Percentiles rank a stretch among this genome's conserved stretches.
Conservation (phyloP, 139 green algal species). For the Micractinium sp. region DNA sequence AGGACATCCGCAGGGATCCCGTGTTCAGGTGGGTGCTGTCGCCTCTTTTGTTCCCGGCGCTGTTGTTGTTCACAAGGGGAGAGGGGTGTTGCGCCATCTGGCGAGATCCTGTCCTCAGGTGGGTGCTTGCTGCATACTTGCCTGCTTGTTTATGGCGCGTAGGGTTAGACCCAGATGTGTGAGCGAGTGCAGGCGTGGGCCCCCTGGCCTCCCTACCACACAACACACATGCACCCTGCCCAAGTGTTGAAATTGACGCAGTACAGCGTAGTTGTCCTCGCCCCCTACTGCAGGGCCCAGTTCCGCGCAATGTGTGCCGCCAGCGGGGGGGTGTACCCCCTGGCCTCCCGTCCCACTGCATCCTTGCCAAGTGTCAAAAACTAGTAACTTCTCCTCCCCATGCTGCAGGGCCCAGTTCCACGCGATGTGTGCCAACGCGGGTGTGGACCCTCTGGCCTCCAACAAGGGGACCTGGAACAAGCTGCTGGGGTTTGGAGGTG, state of each 20-base stretch:
- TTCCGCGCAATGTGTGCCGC: constrained; percentile 97
- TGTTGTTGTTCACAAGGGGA: too few relatives aligned
- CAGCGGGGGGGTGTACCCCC: constrained; percentile 92
- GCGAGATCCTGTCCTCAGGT: not conserved
- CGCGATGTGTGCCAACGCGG: constrained; percentile 94
- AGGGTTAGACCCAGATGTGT: too few relatives aligned
- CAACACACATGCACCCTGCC: too few relatives aligned
- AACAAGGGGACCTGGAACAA: constrained; percentile 95
- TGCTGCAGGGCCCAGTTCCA: constrained; percentile 86
- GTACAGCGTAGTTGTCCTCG: too few relatives aligned
- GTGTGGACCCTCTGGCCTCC: constrained; percentile 95
- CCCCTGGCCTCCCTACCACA: too few relatives aligned
- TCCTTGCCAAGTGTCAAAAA: too few relatives aligned
- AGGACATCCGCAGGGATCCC: constrained; percentile 90
- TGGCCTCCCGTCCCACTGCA: constrained; percentile 65
- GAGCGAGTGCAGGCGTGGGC: not conserved
- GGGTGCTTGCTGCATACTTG: not conserved
- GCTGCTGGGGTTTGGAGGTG: constrained; percentile 85
- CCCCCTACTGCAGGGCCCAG: constrained; percentile 72
- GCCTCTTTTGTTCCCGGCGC: not conserved
- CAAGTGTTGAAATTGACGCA: too few relatives aligned
- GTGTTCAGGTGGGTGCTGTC: constrained; percentile 63
- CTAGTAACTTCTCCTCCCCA: not conserved
- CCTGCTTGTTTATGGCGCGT: too few relatives aligned
- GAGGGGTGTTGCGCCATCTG: too few relatives aligned